Percentiles rank a stretch among this genome's conserved stretches.
These are phyloP conservation scores for Malania oleifera DNA, from an alignment of 164 flowering plant genomes.

Conservation along the genomic window DNA sequence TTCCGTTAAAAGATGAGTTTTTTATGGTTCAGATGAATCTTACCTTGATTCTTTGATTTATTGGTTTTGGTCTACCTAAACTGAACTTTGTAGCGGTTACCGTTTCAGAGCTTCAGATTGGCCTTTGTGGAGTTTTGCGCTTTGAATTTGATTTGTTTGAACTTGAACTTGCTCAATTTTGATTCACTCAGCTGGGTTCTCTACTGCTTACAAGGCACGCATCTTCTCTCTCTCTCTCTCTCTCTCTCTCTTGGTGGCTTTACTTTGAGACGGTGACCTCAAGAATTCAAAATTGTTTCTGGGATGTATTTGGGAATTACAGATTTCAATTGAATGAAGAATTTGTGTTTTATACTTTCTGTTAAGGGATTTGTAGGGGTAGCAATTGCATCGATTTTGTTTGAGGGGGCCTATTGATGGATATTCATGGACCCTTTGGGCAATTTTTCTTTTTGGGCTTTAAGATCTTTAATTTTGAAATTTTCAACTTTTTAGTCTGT, in stretches of 20 bases:
- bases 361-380: background rate
- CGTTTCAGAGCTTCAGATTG: background rate
- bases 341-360: too few relatives aligned
- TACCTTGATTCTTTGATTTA: background rate
- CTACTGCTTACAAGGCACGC: background rate
- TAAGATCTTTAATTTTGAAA: background rate
- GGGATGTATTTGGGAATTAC: background rate
- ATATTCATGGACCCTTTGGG: slow-evolving; percentile 8
- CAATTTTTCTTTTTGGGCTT: background rate
- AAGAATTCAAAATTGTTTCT: background rate
- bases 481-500: slow-evolving; percentile 1
- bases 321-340: background rate
- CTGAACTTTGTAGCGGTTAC: background rate
- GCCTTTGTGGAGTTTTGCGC: background rate
- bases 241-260: background rate
- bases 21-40: background rate
- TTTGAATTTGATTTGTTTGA: background rate
- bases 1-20: background rate
- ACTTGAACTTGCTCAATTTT: background rate
- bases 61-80: background rate
- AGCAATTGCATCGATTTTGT: slow-evolving; percentile 4
- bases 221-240: background rate
- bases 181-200: background rate
- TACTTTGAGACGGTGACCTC: too few relatives aligned
- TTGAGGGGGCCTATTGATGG: background rate